Evolutionary conservation across 768 basidiomycete species (phyloP).

Genomic region (Boletus eberwhitei): DNA sequence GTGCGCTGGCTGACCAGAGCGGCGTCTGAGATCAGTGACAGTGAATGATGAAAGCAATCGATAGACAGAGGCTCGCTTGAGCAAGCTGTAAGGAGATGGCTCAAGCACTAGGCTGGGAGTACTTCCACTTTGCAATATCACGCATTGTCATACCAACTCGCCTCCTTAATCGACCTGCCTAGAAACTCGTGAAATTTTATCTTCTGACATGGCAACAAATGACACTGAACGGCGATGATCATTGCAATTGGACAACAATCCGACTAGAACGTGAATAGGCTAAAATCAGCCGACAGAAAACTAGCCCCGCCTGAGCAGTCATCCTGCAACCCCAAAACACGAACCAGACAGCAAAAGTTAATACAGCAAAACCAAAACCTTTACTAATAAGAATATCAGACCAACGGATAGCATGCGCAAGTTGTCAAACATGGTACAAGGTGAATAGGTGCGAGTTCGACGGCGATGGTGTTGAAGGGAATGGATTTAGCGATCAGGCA

Average conservation of each 20-base stretch:
- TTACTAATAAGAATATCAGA: conserved; percentile 35
- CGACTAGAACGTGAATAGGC: conserved; percentile 14
- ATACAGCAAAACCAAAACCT: conserved; percentile 20
- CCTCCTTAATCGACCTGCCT: neutral
- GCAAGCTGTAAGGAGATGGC: conserved; percentile 22
- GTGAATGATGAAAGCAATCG: neutral
- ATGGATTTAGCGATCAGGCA: conserved; percentile 17
- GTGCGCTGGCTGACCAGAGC: neutral
- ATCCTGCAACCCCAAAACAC: conserved; percentile 1
- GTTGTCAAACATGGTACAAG: conserved; percentile 19
- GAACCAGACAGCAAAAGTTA: conserved; percentile 10
- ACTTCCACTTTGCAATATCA: neutral
- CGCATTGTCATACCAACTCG: conserved; percentile 7
- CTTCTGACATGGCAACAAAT: neutral
- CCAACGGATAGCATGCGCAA: conserved; percentile 9
- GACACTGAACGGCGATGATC: neutral
- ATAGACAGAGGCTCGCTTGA: conserved; percentile 20
- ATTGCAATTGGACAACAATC: neutral
- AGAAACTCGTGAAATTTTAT: neutral
- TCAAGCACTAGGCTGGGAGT: conserved; percentile 9
- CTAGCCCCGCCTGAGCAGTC: conserved; percentile 1
- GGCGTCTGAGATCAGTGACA: no score
- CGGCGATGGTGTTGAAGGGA: neutral
- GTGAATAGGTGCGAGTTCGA: conserved; percentile 11
- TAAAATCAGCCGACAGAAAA: conserved; percentile 6